Base-by-base conservation (phyloP, 73 alveolate genomes). In the Paramecium caudatum region DNA sequence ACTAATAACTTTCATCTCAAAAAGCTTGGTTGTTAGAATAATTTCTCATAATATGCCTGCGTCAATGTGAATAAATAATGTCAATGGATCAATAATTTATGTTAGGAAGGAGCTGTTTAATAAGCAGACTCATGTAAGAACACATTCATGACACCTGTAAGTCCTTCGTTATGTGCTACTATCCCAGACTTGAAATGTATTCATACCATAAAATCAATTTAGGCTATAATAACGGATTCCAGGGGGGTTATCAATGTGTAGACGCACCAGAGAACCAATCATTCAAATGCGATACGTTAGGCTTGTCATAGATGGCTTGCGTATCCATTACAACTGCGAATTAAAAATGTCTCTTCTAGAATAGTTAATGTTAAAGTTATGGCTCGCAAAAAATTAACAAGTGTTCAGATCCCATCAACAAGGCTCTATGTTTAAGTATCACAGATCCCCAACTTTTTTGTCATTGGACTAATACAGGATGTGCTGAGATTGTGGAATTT, bases 21-120 rank as follows among this genome's bases (percentile, higher is more conserved):
- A 10, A 19, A 39, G 7, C 21, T 74, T 15, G 69, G 55, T 27
- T 74, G 88, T 41, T 15, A 12, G 0, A 39, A 16, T 41, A 43
- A 74, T 32, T 74, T 74, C 32, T 74, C 88, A 43, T 17, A 17
- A 3, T 74, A 16, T 74, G 88, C 88, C n/a, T 74, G 88, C 32
- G 65, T 43, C 0, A 74, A 74, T 74, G 27, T 74, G 15, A n/a
- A 41, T n/a, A 21, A 19, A 27, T 19, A 41, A 3, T 74, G 88
- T 74, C 19, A 39, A 21, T 74, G 88, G 88, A 0, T 7, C 17
- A 23, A 45, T 27, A 12, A 55, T 10, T 1, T 16, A 0, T 74
- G 88, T 23, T 39, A 41, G 2, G 17, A 36, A 1, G 21, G 27
- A 8, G 65, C 3, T 9, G 4, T 39, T 10, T 0, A 12, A 8